phyloP scores from a whole-genome alignment of 2,329 filamentous ascomycete species.

The Pestalotiopsis fici region DNA sequence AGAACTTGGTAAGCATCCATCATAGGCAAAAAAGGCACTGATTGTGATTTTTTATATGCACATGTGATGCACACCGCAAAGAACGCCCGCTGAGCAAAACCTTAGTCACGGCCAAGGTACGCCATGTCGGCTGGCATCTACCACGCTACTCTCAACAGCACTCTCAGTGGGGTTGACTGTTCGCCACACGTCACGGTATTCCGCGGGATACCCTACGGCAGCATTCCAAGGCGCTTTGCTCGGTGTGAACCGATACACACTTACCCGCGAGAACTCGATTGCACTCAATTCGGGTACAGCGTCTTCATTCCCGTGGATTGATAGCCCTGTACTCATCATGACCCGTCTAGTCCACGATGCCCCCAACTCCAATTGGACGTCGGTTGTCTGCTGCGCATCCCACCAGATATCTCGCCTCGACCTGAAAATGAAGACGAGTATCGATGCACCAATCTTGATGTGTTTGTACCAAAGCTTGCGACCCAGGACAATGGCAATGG shows the following conservation, averaged over 20 bases:
- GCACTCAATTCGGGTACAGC: constrained; percentile 7
- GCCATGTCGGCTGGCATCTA: not conserved
- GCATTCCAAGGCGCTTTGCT: constrained; percentile 6
- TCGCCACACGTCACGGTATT: not conserved
- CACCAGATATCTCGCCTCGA: constrained; percentile 25
- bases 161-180: not conserved
- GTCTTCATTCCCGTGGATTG: not conserved
- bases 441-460: constrained; percentile 42
- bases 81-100: not conserved
- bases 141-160: constrained; percentile 2
- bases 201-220: constrained; percentile 11
- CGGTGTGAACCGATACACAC: not conserved
- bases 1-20: not conserved
- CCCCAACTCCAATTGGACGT: constrained; percentile 42
- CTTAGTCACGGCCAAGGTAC: not conserved
- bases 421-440: constrained; percentile 38
- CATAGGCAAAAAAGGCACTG: not conserved
- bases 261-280: constrained; percentile 1
- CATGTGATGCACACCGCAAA: not conserved
- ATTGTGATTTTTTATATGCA: not conserved
- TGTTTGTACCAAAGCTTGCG: constrained; percentile 28
- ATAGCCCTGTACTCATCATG: not conserved
- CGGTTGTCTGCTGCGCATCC: constrained; percentile 42
- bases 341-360: constrained; percentile 36
- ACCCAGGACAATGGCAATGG: not conserved